phyloP scores from a whole-genome alignment of 257 asterid species.

The Paraleonurus japonicus region DNA sequence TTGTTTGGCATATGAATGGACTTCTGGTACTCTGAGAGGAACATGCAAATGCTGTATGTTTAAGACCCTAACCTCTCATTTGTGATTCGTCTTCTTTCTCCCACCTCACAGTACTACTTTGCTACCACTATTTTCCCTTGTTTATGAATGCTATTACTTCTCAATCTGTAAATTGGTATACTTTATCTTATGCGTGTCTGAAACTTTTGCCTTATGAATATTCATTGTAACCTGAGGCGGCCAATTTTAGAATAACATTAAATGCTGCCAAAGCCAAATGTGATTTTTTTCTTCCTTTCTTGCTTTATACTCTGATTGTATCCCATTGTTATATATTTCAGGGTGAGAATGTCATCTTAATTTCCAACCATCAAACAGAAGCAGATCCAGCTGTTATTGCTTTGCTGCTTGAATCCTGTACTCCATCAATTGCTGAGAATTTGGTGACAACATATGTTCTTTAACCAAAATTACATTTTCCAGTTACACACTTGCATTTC shows the following conservation, averaged over 20 bases:
- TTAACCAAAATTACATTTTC: constrained; percentile 19
- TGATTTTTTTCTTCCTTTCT: constrained; percentile 19
- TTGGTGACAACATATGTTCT: constrained; percentile 43
- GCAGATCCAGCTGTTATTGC: constrained; percentile 96
- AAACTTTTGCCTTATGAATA: neutral
- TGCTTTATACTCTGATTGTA: constrained; percentile 18
- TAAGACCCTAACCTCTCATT: neutral
- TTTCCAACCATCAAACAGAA: constrained; percentile 98
- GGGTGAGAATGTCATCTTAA: constrained; percentile 89
- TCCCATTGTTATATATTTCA: constrained; percentile 34
- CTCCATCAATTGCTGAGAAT: constrained; percentile 74
- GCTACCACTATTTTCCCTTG: neutral
- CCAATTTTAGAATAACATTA: neutral
- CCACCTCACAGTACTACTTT: neutral
- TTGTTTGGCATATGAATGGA: constrained; percentile 15
- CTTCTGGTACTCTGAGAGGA: constrained; percentile 4
- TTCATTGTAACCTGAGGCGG: neutral
- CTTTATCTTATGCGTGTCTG: neutral
- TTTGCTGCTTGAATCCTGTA: constrained; percentile 72
- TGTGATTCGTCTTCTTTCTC: neutral
- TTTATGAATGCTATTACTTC: neutral
- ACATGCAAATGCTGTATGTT: neutral
- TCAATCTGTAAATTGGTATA: constrained; percentile 8
- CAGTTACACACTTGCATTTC: neutral
- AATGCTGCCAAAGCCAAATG: constrained; percentile 3